Conservation (phyloP, 2,329 filamentous ascomycete genomes). For the Phialemoniopsis sp. region DNA sequence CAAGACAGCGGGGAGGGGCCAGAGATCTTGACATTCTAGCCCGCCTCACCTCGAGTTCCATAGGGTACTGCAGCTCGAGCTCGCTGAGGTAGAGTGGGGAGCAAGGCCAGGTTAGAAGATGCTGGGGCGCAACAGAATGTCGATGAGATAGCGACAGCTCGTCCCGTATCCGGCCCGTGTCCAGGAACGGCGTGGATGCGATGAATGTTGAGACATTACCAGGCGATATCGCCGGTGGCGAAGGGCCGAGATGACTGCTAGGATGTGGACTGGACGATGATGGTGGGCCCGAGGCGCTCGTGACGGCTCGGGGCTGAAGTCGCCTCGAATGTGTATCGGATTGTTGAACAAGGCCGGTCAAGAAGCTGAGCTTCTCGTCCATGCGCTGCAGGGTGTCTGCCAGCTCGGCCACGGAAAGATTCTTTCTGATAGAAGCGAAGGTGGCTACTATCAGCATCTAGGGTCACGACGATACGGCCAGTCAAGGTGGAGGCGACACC, state of each 20-base stretch:
- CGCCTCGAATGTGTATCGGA: background rate
- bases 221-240: too few species aligned
- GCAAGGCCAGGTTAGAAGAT: slow-evolving; percentile 6
- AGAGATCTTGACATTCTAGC: background rate
- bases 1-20: background rate
- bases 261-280: background rate
- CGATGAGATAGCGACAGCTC: slow-evolving; percentile 3
- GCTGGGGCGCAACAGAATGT: slow-evolving; percentile 7
- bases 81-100: slow-evolving; percentile 4
- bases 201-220: too few species aligned
- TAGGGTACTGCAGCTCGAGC: slow-evolving; percentile 1
- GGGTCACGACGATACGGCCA: background rate
- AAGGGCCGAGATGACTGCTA: too few species aligned
- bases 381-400: slow-evolving; percentile 1
- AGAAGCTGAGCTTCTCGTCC: slow-evolving; percentile 2
- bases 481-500: background rate
- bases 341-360: background rate
- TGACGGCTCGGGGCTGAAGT: background rate
- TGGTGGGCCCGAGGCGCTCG: background rate
- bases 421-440: slow-evolving; percentile 1
- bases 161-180: background rate
- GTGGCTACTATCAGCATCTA: background rate
- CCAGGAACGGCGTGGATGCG: background rate
- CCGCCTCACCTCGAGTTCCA: slow-evolving; percentile 2
- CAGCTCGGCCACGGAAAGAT: slow-evolving; percentile 3